These are phyloP conservation scores for Cladosporium austrohemisphaericum DNA, from an alignment of 2,329 filamentous ascomycete genomes.

Conservation along the genomic window DNA sequence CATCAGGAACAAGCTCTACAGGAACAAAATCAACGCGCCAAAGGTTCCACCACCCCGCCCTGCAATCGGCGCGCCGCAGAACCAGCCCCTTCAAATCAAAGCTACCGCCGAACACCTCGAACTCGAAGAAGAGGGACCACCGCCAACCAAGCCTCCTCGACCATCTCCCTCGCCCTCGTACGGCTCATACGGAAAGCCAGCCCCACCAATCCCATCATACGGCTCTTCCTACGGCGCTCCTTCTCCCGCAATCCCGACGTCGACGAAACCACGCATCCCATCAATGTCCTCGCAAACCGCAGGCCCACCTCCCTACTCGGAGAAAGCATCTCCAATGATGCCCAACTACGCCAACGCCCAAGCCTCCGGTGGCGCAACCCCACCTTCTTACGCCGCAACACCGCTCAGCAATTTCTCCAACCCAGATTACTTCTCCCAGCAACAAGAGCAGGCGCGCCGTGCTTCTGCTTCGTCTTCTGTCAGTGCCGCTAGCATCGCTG, in stretches of 20 bases:
- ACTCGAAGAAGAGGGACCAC: slow-evolving; percentile 30
- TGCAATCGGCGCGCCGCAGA: not conserved
- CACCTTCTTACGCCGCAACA: slow-evolving; percentile 34
- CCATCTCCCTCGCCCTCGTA: slow-evolving; percentile 20
- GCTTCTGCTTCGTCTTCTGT: slow-evolving; percentile 34
- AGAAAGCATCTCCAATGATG: slow-evolving; percentile 18
- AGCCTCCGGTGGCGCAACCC: slow-evolving; percentile 27
- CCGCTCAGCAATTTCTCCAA: slow-evolving; percentile 25
- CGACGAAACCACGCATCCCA: slow-evolving; percentile 27
- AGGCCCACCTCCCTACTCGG: slow-evolving; percentile 15
- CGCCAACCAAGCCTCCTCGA: slow-evolving; percentile 33
- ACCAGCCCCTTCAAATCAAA: slow-evolving; percentile 3
- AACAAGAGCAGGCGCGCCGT: slow-evolving; percentile 19
- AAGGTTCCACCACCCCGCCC: not conserved
- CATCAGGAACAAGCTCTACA: slow-evolving; percentile 16
- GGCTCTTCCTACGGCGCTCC: not conserved
- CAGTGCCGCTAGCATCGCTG: slow-evolving; percentile 27
- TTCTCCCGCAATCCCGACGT: slow-evolving; percentile 16
- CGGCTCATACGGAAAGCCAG: slow-evolving; percentile 17
- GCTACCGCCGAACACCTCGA: slow-evolving; percentile 6
- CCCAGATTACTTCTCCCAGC: slow-evolving; percentile 30
- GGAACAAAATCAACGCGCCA: slow-evolving; percentile 1
- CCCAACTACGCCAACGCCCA: slow-evolving; percentile 20
- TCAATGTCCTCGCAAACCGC: slow-evolving; percentile 15
- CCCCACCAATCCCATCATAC: slow-evolving; percentile 8